Base-by-base conservation (phyloP, 129 eudicot species). In the Oenanthe sinensis region DNA sequence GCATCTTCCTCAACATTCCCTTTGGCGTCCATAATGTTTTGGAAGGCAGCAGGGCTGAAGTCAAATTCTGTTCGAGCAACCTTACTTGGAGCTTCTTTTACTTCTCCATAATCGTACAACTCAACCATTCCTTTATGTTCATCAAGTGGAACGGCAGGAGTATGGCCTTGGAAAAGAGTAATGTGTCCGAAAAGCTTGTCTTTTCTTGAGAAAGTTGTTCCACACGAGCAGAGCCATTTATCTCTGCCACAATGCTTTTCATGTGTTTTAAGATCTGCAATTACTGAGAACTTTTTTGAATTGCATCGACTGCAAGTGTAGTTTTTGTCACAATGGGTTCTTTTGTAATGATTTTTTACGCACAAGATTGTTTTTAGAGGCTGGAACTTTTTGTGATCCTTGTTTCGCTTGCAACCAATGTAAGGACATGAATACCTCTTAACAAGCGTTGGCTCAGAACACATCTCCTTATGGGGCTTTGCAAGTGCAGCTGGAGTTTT, bases 211-310 rank as follows among this genome's bases (percentile, higher is more conserved):
- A 95, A 95, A 0, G 99, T 95, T 4, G 99, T 95, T 5, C 99
- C 97, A 78, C 99, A 95, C 2, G 99, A 95, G 81, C 99, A 95
- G 54, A 95, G 88, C 99, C 99, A 95, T 71, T 90, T 86, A 49
- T 95, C 99, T 70, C 89, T 80, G 33, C 99, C 99, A 84, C 99
- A 95, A 65, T 95, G 99, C 83, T 95, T 95, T 78, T 95, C 97
- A 37, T 95, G 99, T 28, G 99, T 95, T 81, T 92, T 95, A 28
- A 95, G 89, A 87, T 95, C 99, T 15, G 99, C 99, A 70, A 95
- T 87, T 5, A 95, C 99, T 0, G 99, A 95, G 65, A 95, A 95
- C 49, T 89, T 95, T 85, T 95, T 95, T 20, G 89, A 84, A 60
- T 95, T 84, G 86, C 99, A 95, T 45, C 99, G 89, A 77, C 99